Evolutionary conservation across 2,329 filamentous ascomycete species (phyloP), one percentile per base, ranked within the genome.

Genomic region (Aureobasidium sp.): DNA sequence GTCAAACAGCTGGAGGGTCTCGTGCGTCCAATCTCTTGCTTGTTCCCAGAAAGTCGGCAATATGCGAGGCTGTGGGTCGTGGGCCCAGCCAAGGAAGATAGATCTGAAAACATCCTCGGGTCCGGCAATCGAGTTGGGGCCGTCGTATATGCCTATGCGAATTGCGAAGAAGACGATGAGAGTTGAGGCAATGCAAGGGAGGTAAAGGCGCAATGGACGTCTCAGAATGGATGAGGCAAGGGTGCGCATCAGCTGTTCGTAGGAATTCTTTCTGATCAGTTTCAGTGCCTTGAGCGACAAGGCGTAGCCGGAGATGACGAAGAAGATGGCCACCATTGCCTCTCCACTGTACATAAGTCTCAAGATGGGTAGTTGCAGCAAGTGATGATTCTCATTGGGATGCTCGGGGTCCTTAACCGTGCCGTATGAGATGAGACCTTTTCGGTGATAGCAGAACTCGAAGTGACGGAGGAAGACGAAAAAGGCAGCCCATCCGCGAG

Each of bases 401-500:
- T 2, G 84, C 74, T 67, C 81, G 11, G 54, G 39, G 13, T 63
- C 61, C 29, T 59, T 58, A 36, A 61, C 53, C 27, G 63, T 65
- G 29, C 59, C 63, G 34, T 61, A 63, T 39, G 61, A 41, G 6
- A 52, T 59, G 16, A 42, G 37, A n/a, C 59, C 52, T 25, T 62
- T 63, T 30, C 62, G 48, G 44, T 62, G 59, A 41, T 65, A 65
- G 10, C 55, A 53, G 16, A 65, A 61, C 21, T 81, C 72, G 69
- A 86, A 79, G 70, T 87, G 83, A 59, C 86, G 82, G 66, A 80
- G 77, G 70, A 87, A 88, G 15, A 89, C 86, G 32, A 88, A 69
- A 34, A 89, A 77, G 3, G 86, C 84, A 5, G 86, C 85, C 64
- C 88, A 86, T 3, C 86, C 86, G 68, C 86, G 76, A 15, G 89